Percentiles rank a stretch among this genome's conserved stretches.
Conservation (phyloP, 208 protist genomes). For the Trypanosoma mega region DNA sequence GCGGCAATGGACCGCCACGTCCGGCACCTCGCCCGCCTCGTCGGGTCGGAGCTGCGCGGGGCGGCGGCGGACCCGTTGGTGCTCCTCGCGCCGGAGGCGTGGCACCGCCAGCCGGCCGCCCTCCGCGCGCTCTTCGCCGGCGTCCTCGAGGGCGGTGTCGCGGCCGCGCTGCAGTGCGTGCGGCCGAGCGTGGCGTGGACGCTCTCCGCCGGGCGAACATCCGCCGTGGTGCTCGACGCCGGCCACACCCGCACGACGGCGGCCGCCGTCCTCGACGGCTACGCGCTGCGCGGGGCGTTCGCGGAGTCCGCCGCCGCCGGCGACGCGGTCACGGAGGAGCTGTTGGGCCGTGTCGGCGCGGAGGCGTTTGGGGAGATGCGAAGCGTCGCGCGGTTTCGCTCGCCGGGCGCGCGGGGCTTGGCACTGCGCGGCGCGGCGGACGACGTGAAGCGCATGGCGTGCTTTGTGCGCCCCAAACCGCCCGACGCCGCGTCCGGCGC, state of each 20-base stretch:
- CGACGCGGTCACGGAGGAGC: constrained; percentile 41
- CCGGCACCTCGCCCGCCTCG: constrained; percentile 44
- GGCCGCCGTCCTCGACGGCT: constrained; percentile 82
- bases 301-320: constrained; percentile 50
- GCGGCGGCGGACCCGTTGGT: constrained; percentile 57
- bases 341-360: constrained; percentile 31
- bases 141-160: constrained; percentile 61
- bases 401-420: constrained; percentile 10
- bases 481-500: no score
- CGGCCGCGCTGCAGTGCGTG: constrained; percentile 64
- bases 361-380: constrained; percentile 38
- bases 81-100: constrained; percentile 76
- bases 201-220: constrained; percentile 54
- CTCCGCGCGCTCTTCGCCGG: constrained; percentile 47
- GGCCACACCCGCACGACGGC: constrained; percentile 73
- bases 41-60: constrained; percentile 45
- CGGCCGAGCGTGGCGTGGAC: constrained; percentile 79
- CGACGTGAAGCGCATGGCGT: constrained; percentile 21
- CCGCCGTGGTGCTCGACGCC: constrained; percentile 75
- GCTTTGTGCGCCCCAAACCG: constrained; percentile 17
- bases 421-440: constrained; percentile 11
- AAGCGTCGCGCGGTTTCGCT: constrained; percentile 6
- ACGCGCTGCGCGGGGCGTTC: constrained; percentile 64
- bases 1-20: constrained; percentile 43
- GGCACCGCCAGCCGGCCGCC: constrained; percentile 65